phyloP scores from a whole-genome alignment of 2,329 filamentous ascomycete species.

The Pseudocercospora vitis region DNA sequence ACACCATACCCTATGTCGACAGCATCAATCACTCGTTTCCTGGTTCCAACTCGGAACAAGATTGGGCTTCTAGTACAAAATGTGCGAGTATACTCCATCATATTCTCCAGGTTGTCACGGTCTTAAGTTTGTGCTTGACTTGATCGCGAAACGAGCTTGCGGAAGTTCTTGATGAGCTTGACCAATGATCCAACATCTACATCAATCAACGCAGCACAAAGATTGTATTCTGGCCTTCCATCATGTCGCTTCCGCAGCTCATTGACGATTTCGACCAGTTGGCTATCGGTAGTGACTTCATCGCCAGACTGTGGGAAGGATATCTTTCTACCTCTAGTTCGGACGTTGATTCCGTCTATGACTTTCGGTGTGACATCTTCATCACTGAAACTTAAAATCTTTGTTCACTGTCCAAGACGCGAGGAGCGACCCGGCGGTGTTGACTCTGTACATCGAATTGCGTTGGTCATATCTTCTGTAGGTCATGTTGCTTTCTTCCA shows the following conservation, averaged over 20 bases:
- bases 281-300: slow-evolving; percentile 14
- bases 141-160: slow-evolving; percentile 1
- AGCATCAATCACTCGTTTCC: slow-evolving; percentile 5
- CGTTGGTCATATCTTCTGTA: slow-evolving; percentile 5
- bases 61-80: slow-evolving; percentile 13
- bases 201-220: slow-evolving; percentile 13
- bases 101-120: slow-evolving; percentile 12
- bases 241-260: background rate
- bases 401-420: slow-evolving; percentile 3
- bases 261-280: slow-evolving; percentile 7
- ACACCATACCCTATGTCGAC: slow-evolving; percentile 14
- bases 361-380: slow-evolving; percentile 8
- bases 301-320: background rate
- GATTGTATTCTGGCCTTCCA: background rate
- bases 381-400: slow-evolving; percentile 8
- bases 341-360: background rate
- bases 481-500: slow-evolving; percentile 13
- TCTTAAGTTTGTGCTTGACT: background rate
- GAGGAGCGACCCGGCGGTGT: slow-evolving; percentile 10
- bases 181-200: slow-evolving; percentile 12
- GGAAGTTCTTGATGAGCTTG: slow-evolving; percentile 8
- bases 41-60: slow-evolving; percentile 10
- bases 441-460: slow-evolving; percentile 9
- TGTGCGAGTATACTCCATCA: slow-evolving; percentile 12
- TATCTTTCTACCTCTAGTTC: background rate